phyloP scores from a whole-genome alignment of 1,139 yeast species.

The Scheffersomyces insectosa region DNA sequence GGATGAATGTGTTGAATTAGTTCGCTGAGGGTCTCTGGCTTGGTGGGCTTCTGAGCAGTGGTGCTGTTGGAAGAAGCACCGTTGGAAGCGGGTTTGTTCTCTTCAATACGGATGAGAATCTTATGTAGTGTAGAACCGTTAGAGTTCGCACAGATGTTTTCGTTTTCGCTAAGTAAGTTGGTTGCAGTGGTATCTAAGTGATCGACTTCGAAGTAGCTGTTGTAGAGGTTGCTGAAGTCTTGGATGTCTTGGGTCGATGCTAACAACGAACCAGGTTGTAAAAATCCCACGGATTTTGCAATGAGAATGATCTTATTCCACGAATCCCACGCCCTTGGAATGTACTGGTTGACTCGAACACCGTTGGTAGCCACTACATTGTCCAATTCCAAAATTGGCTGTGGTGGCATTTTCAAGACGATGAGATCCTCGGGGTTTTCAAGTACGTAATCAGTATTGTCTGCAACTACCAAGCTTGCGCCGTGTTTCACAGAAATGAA shows the following conservation, averaged over 20 bases:
- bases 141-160: too few species aligned
- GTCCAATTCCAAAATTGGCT: slow-evolving; percentile 11
- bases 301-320: slow-evolving; percentile 50
- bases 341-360: slow-evolving; percentile 25
- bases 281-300: slow-evolving; percentile 24
- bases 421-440: slow-evolving; percentile 3
- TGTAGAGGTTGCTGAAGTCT: slow-evolving; percentile 13
- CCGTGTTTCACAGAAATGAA: slow-evolving; percentile 48
- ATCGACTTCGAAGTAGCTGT: slow-evolving; percentile 7
- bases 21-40: too few species aligned
- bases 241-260: slow-evolving; percentile 2
- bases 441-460: slow-evolving; percentile 9
- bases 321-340: slow-evolving; percentile 55
- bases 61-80: too few species aligned
- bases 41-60: too few species aligned
- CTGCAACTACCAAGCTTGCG: slow-evolving; percentile 27
- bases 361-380: slow-evolving; percentile 2
- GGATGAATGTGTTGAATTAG: too few species aligned
- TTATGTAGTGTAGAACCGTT: too few species aligned
- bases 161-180: too few species aligned
- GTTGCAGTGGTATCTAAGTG: not conserved
- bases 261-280: too few species aligned
- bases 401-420: slow-evolving; percentile 1
- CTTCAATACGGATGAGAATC: too few species aligned
- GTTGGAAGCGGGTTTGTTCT: too few species aligned